phyloP scores from a whole-genome alignment of 2,329 filamentous ascomycete genomes.

The Ascosphaera aggregata region DNA sequence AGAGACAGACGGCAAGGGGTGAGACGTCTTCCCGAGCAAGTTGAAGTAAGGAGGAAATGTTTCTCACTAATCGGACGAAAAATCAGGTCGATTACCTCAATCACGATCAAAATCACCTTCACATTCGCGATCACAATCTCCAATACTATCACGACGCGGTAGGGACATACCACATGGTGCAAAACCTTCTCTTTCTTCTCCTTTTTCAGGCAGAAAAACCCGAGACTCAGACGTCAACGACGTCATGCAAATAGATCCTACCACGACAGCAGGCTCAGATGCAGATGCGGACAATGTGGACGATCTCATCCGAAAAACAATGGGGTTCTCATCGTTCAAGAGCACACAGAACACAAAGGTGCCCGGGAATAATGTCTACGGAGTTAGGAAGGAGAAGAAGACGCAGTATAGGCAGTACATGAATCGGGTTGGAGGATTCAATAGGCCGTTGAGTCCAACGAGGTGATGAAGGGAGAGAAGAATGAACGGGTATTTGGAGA shows the following conservation, averaged over 20 bases:
- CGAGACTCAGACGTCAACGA: conserved; percentile 12
- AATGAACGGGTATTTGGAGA: too few species aligned
- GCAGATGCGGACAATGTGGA: conserved; percentile 34
- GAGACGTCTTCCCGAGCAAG: not conserved
- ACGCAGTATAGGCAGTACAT: conserved; percentile 94
- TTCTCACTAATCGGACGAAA: too few species aligned
- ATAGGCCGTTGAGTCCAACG: conserved; percentile 24
- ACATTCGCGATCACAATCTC: conserved; percentile 11
- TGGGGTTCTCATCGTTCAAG: conserved; percentile 76
- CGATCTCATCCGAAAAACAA: conserved; percentile 58
- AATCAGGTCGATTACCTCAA: too few species aligned
- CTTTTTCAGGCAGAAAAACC: too few species aligned
- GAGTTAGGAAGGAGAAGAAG: conserved; percentile 78
- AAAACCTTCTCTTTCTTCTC: too few species aligned
- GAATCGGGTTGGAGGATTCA: conserved; percentile 28
- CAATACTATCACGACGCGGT: too few species aligned
- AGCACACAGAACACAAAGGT: conserved; percentile 80
- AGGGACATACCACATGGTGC: too few species aligned
- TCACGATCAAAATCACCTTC: conserved; percentile 11
- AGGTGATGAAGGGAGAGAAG: conserved; percentile 9
- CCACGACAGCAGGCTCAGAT: conserved; percentile 12
- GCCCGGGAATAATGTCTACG: conserved; percentile 63
- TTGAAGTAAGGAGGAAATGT: conserved; percentile 2
- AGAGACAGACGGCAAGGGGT: not conserved
- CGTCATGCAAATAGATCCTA: conserved; percentile 8